A percentile compares a stretch with the other conserved stretches of the same genome.
Conservation (phyloP, 768 basidiomycete genomes). For the Pleurotus eryngii region DNA sequence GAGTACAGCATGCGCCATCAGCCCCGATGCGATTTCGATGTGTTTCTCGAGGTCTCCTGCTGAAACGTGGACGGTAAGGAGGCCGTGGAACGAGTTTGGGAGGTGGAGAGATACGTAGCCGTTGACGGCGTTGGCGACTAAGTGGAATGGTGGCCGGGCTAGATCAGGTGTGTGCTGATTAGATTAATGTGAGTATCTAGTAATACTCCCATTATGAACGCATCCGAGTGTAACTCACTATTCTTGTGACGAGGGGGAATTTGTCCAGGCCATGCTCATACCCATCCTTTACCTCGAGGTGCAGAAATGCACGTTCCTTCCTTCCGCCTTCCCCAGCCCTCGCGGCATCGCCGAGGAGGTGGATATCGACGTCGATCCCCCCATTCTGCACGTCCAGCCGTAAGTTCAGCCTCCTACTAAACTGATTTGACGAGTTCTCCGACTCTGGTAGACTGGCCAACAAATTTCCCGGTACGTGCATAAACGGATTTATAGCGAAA, state of each 20-base stretch:
- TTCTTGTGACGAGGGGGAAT: slow-evolving; percentile 33
- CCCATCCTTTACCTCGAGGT: slow-evolving; percentile 25
- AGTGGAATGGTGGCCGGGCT: slow-evolving; percentile 30
- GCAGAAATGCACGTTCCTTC: slow-evolving; percentile 17
- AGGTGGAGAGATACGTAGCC: slow-evolving; percentile 33
- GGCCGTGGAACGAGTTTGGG: slow-evolving; percentile 40
- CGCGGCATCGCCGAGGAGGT: slow-evolving; percentile 23
- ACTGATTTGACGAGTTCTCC: slow-evolving; percentile 9
- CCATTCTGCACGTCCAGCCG: slow-evolving; percentile 35
- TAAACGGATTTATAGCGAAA: slow-evolving; percentile 41
- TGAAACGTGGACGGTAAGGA: slow-evolving; percentile 32
- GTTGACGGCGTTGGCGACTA: slow-evolving; percentile 25
- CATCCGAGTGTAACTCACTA: slow-evolving; percentile 24
- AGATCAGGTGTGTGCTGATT: slow-evolving; percentile 33
- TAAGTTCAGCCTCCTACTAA: slow-evolving; percentile 34
- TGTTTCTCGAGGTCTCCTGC: slow-evolving; percentile 25
- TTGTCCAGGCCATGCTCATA: slow-evolving; percentile 12
- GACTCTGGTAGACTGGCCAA: slow-evolving; percentile 38
- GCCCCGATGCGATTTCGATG: slow-evolving; percentile 25
- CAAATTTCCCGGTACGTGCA: slow-evolving; percentile 34
- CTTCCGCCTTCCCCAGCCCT: background rate
- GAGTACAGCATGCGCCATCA: slow-evolving; percentile 20
- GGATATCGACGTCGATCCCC: slow-evolving; percentile 36
- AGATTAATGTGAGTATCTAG: background rate
- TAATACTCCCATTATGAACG: no score